Percentiles rank a stretch among this genome's conserved stretches.
These are phyloP conservation scores for Penicillium longicatenatum DNA, from an alignment of 495 filamentous ascomycete genomes.

Conservation along the genomic window DNA sequence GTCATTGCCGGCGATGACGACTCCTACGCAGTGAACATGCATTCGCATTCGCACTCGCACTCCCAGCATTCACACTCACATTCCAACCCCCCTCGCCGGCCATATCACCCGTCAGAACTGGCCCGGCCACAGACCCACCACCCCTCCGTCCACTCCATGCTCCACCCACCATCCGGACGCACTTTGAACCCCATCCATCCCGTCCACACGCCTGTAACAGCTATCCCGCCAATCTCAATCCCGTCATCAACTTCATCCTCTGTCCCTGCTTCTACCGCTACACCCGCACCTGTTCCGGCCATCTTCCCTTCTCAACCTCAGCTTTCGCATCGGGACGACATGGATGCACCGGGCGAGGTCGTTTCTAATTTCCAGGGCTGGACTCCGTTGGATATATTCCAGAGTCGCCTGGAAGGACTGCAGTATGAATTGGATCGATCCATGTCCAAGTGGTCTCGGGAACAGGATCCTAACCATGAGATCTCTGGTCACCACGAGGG, in stretches of 20 bases:
- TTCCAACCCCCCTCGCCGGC: background rate
- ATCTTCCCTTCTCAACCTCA: background rate
- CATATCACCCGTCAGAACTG: conserved; percentile 11
- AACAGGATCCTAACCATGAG: conserved; percentile 28
- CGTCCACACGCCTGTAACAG: background rate
- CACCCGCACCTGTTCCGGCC: background rate
- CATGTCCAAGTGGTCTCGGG: conserved; percentile 30
- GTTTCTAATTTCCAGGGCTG: conserved; percentile 19
- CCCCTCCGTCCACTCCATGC: conserved; percentile 4
- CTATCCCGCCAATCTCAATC: background rate
- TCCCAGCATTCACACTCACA: conserved; percentile 3
- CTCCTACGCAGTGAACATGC: conserved; percentile 18
- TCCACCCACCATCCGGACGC: background rate
- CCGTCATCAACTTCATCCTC: background rate
- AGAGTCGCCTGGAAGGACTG: conserved; percentile 20
- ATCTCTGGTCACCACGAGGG: conserved; percentile 25
- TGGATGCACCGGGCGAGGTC: conserved; percentile 15
- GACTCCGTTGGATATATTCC: conserved; percentile 28
- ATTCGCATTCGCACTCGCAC: conserved; percentile 3
- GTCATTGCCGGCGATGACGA: conserved; percentile 25
- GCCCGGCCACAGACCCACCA: background rate
- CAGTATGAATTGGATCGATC: conserved; percentile 21
- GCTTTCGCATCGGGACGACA: conserved; percentile 1
- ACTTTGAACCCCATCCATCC: background rate
- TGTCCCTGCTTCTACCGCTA: background rate